Conservation (phyloP, 352 stramenopile species). For the Globisporangium heterothallicum region DNA sequence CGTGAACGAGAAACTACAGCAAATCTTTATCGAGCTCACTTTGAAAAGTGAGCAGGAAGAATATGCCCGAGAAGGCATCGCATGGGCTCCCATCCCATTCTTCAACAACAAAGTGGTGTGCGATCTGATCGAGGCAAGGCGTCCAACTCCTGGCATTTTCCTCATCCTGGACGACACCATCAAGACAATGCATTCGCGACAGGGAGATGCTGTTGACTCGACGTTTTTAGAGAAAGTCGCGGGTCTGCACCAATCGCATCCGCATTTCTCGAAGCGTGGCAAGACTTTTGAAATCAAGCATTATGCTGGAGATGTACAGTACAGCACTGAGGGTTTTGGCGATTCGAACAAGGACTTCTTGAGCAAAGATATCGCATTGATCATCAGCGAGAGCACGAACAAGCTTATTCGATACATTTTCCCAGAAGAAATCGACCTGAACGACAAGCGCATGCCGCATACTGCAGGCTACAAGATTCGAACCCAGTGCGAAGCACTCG, state of each 20-base stretch:
- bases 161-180: conserved; percentile 81
- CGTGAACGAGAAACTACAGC: conserved; percentile 93
- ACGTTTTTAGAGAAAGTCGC: conserved; percentile 82
- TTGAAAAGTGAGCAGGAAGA: conserved; percentile 90
- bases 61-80: conserved; percentile 94
- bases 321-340: conserved; percentile 77
- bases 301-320: conserved; percentile 84
- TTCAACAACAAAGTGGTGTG: conserved; percentile 92
- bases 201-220: conserved; percentile 70
- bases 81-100: conserved; percentile 88
- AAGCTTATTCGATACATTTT: conserved; percentile 87
- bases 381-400: conserved; percentile 79
- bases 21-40: conserved; percentile 90
- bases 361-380: conserved; percentile 76
- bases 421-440: conserved; percentile 73
- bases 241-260: conserved; percentile 51
- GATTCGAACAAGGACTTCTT: conserved; percentile 81
- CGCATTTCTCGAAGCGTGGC: conserved; percentile 81
- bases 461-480: conserved; percentile 81
- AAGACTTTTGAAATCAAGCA: conserved; percentile 84
- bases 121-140: conserved; percentile 77
- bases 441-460: conserved; percentile 75
- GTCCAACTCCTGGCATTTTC: conserved; percentile 72
- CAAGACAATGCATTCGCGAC: conserved; percentile 84
- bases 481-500: conserved; percentile 84